A percentile compares a stretch with the other conserved stretches of the same genome.
Conservation (phyloP, 1,284 basidiomycete species). For the Ganoderma sinense region DNA sequence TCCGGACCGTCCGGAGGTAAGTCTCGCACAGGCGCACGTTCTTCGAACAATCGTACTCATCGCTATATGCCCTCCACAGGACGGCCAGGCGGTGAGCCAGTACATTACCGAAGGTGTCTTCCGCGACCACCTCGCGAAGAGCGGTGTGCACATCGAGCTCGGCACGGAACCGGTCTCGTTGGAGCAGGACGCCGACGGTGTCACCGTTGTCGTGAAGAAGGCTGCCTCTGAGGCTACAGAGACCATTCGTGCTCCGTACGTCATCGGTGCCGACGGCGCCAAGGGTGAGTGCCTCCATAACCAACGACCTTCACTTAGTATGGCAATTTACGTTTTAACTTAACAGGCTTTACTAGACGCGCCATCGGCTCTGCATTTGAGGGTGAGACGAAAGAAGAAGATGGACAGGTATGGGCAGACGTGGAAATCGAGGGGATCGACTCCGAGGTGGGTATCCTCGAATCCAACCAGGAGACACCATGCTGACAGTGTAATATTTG, state of each 20-base stretch:
- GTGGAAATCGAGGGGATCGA: conserved; percentile 38
- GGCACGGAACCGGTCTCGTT: conserved; percentile 38
- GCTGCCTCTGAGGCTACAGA: conserved; percentile 18
- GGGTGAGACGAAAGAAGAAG: conserved; percentile 41
- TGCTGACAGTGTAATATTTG: neutral
- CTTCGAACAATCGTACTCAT: neutral
- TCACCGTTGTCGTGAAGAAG: conserved; percentile 29
- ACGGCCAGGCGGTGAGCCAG: conserved; percentile 34
- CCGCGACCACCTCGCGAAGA: conserved; percentile 37
- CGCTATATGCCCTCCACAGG: neutral
- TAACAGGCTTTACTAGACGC: conserved; percentile 39
- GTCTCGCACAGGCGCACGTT: conserved; percentile 3
- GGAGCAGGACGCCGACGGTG: conserved; percentile 35
- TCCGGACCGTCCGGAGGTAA: conserved; percentile 34
- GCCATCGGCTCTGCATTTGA: conserved; percentile 40
- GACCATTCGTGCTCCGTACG: conserved; percentile 32
- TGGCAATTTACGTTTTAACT: neutral
- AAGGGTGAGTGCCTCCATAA: conserved; percentile 33
- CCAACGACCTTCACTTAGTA: neutral
- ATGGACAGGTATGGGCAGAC: conserved; percentile 42
- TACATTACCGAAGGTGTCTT: conserved; percentile 39
- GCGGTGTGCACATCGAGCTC: conserved; percentile 40
- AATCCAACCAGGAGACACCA: neutral
- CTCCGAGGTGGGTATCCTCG: conserved; percentile 27
- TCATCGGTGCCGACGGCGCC: conserved; percentile 49